phyloP scores from a whole-genome alignment of 2,329 filamentous ascomycete genomes.

The Fusarium sp. region DNA sequence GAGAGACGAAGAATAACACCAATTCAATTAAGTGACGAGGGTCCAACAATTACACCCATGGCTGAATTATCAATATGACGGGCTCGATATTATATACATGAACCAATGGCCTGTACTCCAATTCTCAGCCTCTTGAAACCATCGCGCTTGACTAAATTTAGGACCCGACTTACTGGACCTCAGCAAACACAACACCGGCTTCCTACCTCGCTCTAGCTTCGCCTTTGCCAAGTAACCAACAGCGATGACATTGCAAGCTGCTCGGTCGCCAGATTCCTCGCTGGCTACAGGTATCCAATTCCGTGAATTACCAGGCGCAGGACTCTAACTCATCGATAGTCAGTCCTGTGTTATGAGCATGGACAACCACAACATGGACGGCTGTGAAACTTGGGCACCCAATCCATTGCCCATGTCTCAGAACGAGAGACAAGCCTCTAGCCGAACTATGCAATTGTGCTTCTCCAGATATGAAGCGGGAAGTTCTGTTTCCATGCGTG shows the following conservation, averaged over 20 bases:
- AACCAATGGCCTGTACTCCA: constrained; percentile 19
- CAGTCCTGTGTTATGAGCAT: constrained; percentile 28
- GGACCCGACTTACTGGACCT: constrained; percentile 11
- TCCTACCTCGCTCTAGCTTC: constrained; percentile 14
- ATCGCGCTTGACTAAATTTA: constrained; percentile 40
- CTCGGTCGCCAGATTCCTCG: neutral
- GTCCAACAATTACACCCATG: constrained; percentile 14
- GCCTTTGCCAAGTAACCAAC: constrained; percentile 5
- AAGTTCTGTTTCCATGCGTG: constrained; percentile 1
- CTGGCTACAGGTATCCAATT: constrained; percentile 10
- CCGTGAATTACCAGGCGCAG: constrained; percentile 11
- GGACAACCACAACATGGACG: constrained; percentile 31
- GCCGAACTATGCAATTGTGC: constrained; percentile 33
- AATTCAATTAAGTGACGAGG: constrained; percentile 9
- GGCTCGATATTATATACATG: constrained; percentile 27
- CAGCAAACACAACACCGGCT: constrained; percentile 35
- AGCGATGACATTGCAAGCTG: neutral
- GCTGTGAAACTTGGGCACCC: constrained; percentile 33
- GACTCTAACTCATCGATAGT: constrained; percentile 5
- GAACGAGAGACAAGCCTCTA: constrained; percentile 31
- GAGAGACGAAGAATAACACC: constrained; percentile 6
- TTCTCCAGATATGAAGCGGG: constrained; percentile 14
- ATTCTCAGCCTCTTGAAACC: constrained; percentile 23
- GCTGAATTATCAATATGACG: constrained; percentile 17
- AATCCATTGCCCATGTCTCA: constrained; percentile 35